Conservation (phyloP, 768 basidiomycete species). For the Mycena polygramma region DNA sequence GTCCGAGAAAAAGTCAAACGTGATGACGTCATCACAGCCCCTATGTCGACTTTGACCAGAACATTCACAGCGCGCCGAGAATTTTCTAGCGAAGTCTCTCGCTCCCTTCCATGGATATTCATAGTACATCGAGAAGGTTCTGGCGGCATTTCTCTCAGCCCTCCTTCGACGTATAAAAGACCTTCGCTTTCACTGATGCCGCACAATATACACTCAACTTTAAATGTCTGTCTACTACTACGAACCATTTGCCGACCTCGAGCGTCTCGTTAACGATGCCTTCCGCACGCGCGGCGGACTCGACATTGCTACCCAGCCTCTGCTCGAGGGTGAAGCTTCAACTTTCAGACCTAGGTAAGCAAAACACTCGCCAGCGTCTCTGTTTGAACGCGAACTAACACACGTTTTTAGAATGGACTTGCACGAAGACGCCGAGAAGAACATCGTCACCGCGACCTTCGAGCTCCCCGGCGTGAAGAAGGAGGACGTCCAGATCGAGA, state of each 20-base stretch:
- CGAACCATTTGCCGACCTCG: slow-evolving; percentile 57
- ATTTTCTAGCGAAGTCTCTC: background rate
- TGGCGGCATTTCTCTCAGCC: background rate
- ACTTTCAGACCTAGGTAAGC: slow-evolving; percentile 50
- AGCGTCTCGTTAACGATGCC: slow-evolving; percentile 55
- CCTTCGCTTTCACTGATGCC: background rate
- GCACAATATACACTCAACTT: background rate
- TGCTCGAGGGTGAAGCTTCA: slow-evolving; percentile 34
- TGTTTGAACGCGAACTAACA: background rate
- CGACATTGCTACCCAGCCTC: slow-evolving; percentile 12
- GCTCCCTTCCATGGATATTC: background rate
- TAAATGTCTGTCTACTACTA: slow-evolving; percentile 41
- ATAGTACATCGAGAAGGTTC: slow-evolving; percentile 13
- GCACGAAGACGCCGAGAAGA: slow-evolving; percentile 61
- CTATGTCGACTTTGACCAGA: background rate
- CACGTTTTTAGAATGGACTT: slow-evolving; percentile 62
- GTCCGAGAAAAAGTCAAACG: too few relatives aligned
- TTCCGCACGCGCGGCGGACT: slow-evolving; percentile 33
- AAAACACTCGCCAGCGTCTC: background rate
- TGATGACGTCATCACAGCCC: too few relatives aligned
- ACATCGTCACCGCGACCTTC: slow-evolving; percentile 66
- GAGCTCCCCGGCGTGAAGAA: slow-evolving; percentile 69
- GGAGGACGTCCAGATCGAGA: slow-evolving; percentile 65
- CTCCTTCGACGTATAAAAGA: slow-evolving; percentile 19
- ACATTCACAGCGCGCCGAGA: background rate